Percentiles rank a stretch among this genome's conserved stretches.
These are phyloP conservation scores for Amphirosellinia nigrospora DNA, from an alignment of 495 filamentous ascomycete genomes.

Conservation along the genomic window DNA sequence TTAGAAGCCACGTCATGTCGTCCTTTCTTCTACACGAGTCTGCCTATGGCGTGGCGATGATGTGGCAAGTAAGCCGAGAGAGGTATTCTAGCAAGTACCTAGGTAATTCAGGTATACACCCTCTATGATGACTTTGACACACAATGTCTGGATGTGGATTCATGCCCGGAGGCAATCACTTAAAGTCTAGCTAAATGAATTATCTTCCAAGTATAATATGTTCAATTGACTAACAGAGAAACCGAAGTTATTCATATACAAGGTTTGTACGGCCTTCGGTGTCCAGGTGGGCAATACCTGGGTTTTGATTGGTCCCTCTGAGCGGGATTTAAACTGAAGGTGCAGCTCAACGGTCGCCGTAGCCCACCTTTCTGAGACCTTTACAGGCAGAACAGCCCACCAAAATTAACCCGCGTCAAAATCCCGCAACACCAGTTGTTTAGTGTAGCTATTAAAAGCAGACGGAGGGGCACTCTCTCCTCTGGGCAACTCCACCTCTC, in stretches of 20 bases:
- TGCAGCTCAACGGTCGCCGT: neutral
- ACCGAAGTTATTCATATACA: neutral
- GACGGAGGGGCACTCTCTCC: slow-evolving; percentile 23
- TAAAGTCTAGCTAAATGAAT: neutral
- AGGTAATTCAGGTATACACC: neutral
- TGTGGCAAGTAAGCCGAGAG: neutral
- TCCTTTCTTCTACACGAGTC: neutral
- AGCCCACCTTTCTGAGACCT: neutral
- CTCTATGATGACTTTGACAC: neutral
- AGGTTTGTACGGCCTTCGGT: neutral
- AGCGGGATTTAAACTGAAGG: slow-evolving; percentile 25
- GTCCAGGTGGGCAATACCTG: slow-evolving; percentile 18
- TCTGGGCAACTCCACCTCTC: slow-evolving; percentile 15
- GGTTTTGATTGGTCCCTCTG: slow-evolving; percentile 3
- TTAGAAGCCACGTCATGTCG: slow-evolving; percentile 71
- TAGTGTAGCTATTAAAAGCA: slow-evolving; percentile 21
- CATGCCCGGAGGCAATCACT: neutral
- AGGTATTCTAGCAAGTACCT: neutral
- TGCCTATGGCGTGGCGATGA: neutral
- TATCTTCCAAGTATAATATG: neutral
- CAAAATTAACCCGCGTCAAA: slow-evolving; percentile 15
- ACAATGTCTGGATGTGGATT: neutral
- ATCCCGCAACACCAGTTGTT: slow-evolving; percentile 22
- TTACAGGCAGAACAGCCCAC: slow-evolving; percentile 9
- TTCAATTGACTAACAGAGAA: neutral